phyloP scores from a whole-genome alignment of 768 basidiomycete species.

The Pilatotrama ljubarskyi region DNA sequence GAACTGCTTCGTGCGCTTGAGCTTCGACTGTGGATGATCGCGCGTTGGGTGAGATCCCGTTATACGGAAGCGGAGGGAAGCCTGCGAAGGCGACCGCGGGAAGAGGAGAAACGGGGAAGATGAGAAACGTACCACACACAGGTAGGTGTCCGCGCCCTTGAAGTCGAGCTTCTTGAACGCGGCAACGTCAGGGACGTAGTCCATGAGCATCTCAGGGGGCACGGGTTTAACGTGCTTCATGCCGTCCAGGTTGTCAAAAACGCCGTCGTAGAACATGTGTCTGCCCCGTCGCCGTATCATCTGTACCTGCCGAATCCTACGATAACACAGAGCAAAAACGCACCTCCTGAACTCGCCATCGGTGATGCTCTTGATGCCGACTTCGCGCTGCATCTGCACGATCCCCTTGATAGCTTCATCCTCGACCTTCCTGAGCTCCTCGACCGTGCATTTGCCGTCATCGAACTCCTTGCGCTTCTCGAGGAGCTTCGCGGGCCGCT shows the following conservation, averaged over 20 bases:
- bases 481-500: conserved; percentile 53
- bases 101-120: no score
- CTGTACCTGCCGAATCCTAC: neutral
- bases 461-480: conserved; percentile 47
- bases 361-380: conserved; percentile 60
- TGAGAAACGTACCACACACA: conserved; percentile 28
- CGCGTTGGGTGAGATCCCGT: neutral
- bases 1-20: conserved; percentile 59
- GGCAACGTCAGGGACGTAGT: conserved; percentile 37
- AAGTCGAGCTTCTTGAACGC: conserved; percentile 35
- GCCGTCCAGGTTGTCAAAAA: conserved; percentile 66
- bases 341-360: conserved; percentile 54
- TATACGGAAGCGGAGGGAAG: neutral
- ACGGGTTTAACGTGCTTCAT: conserved; percentile 49
- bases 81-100: neutral
- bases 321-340: neutral
- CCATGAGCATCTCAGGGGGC: conserved; percentile 20
- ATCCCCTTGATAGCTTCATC: conserved; percentile 55
- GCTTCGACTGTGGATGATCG: conserved; percentile 50
- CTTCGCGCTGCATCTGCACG: conserved; percentile 52
- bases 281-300: conserved; percentile 30
- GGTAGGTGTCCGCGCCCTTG: conserved; percentile 34
- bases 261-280: conserved; percentile 61
- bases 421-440: conserved; percentile 50
- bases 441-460: conserved; percentile 39